Evolutionary conservation across 1,284 basidiomycete species (phyloP), one percentile per base, ranked within the genome.

Genomic region (Cryptococcus sp.): DNA sequence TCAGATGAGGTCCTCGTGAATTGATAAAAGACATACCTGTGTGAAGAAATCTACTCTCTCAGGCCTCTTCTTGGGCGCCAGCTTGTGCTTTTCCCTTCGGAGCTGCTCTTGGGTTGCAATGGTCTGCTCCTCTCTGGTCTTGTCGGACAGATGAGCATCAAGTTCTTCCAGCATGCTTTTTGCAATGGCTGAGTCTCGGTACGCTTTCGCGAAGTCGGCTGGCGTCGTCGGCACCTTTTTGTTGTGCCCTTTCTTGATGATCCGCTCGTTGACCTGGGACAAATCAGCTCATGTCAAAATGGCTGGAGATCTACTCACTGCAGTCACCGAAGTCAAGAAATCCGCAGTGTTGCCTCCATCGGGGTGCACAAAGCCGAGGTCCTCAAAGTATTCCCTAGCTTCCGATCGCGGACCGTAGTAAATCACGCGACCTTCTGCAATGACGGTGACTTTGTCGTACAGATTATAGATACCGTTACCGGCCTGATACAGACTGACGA

Each of bases 401-500:
- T 88, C 84, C 77, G 75, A 72, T 0, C 86, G 82, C 3, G 88
- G 85, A 4, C 92, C 91, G 73, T 86, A 91, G 81, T 87, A 94
- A 13, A 91, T 87, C 69, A 90, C 85, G 50, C 85, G 86, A 10
- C 91, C 92, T 72, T 90, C 81, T 71, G 91, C 86, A 56, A 94
- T 82, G 38, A 94, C 85, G 64, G 84, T 83, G 47, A 87, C 84
- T 69, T 88, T 88, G 78, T 89, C 86, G 62, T 89, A 89, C 39
- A 83, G 76, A 8, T 83, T 64, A 69, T 75, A 78, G 57, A 78
- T 74, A 3, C 73, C 72, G 61, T 89, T 90, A 67, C 86, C 87
- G 20, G 89, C 89, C 78, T 94, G 91, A 73, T 93, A 92, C 81
- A 93, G 77, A 11, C 87, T 85, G 25, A 91, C 87, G 69, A 93